Evolutionary conservation across 768 basidiomycete genomes (phyloP).

Genomic region (Tulasnella calospora): DNA sequence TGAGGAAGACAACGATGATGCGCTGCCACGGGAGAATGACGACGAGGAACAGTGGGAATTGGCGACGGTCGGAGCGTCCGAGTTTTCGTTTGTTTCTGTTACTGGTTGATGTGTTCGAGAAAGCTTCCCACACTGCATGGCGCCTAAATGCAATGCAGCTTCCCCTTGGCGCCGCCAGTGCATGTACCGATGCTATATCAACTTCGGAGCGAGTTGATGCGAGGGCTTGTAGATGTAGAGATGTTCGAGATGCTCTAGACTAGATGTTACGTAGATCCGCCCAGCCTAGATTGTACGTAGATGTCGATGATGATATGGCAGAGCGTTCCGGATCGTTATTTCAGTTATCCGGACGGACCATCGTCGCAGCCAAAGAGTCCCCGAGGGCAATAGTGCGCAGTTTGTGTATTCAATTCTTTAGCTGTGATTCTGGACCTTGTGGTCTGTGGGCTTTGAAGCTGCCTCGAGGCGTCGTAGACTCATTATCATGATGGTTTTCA

Average conservation of each 20-base stretch:
- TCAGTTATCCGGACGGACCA: neutral
- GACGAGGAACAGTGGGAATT: constrained; percentile 4
- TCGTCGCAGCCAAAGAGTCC: neutral
- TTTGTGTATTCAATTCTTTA: neutral
- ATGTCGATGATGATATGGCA: neutral
- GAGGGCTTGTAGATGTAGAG: neutral
- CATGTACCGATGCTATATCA: neutral
- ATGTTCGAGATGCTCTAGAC: neutral
- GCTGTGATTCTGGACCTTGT: too few species aligned
- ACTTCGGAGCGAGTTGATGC: too few species aligned
- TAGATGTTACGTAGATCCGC: neutral
- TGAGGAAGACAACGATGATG: constrained; percentile 4
- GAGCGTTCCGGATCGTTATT: too few species aligned
- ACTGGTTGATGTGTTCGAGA: neutral
- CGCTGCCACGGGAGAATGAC: neutral
- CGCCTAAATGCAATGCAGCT: neutral
- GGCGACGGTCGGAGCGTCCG: neutral
- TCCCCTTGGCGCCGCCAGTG: neutral
- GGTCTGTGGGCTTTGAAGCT: too few species aligned
- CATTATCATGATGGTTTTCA: too few species aligned
- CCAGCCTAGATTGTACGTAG: neutral
- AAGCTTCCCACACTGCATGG: neutral
- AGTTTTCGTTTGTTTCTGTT: constrained; percentile 14
- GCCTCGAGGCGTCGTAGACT: too few species aligned
- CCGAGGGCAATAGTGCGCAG: neutral